Evolutionary conservation across 1,284 basidiomycete species (phyloP).

Genomic region (Papiliotrema nemorosa): DNA sequence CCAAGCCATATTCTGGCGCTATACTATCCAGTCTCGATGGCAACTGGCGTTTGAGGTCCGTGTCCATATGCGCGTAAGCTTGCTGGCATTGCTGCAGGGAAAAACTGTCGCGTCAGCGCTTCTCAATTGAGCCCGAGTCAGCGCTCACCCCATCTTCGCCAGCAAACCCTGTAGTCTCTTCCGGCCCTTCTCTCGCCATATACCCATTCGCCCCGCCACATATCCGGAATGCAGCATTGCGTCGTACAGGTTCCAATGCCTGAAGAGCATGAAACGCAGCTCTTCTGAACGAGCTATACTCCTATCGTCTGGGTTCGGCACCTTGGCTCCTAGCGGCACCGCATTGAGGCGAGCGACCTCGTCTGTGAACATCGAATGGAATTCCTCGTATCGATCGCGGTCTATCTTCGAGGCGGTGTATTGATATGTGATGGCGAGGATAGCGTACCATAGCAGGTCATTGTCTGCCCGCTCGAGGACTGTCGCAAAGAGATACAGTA

Average conservation of each 20-base stretch:
- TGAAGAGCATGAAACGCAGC: slow-evolving; percentile 86
- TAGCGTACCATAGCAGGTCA: slow-evolving; percentile 91
- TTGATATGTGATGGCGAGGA: slow-evolving; percentile 90
- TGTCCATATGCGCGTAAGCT: slow-evolving; percentile 91
- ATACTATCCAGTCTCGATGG: slow-evolving; percentile 79
- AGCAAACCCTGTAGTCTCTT: slow-evolving; percentile 85
- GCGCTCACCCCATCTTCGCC: slow-evolving; percentile 98
- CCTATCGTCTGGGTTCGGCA: slow-evolving; percentile 62
- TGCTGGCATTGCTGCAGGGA: slow-evolving; percentile 92
- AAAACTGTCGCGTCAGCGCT: slow-evolving; percentile 57
- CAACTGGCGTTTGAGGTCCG: slow-evolving; percentile 82
- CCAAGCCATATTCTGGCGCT: slow-evolving; percentile 93
- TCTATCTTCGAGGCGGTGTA: slow-evolving; percentile 85
- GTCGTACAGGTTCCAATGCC: slow-evolving; percentile 97
- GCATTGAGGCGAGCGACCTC: slow-evolving; percentile 82
- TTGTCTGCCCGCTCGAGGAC: slow-evolving; percentile 86
- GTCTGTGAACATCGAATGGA: slow-evolving; percentile 72
- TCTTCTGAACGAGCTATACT: slow-evolving; percentile 78
- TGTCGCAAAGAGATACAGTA: slow-evolving; percentile 86
- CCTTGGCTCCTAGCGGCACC: slow-evolving; percentile 24
- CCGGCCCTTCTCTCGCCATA: slow-evolving; percentile 92
- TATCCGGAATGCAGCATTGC: slow-evolving; percentile 98
- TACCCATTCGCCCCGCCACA: slow-evolving; percentile 87
- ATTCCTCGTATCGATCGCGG: slow-evolving; percentile 76
- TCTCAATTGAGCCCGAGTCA: slow-evolving; percentile 19